Evolutionary conservation across 2,329 filamentous ascomycete genomes (phyloP), one percentile per base, ranked within the genome.

Genomic region (Monosporascus sp.): DNA sequence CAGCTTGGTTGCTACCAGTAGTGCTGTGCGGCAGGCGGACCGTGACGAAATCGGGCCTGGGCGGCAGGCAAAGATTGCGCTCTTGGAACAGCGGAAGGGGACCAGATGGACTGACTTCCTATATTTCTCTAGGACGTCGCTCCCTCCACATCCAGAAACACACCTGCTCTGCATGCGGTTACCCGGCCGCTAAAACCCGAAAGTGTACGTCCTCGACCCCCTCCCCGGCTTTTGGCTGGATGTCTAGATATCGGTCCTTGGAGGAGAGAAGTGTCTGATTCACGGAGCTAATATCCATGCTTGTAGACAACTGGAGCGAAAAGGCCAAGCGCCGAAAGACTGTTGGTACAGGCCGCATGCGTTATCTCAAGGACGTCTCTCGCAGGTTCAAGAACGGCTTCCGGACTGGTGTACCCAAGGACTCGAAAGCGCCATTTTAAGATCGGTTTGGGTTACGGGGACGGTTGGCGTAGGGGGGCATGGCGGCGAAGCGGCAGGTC

Each of bases 291-390:
- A 52, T 49, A 53, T 51, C 56, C 49, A 60, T 41, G 24, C 49
- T 48, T 43, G 74, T 74, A 97, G 93, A 87, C 88, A 97, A 99
- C 89, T 99, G 94, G 94, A 86, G 89, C 77, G 93, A 97, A 86
- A 99, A 99, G 89, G 93, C 92, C 71, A 97, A 97, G 90, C 85
- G 94, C 78, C 95, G 94, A 88, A 97, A 97, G 92, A 97, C 93
- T 73, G 93, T 89, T 75, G 94, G 94, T 71, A 93, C 90, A 73
- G 94, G 94, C 77, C 90, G 94, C 78, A 94, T 92, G 87, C 86
- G 90, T 74, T 90, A 92, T 81, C 85, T 99, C 75, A 96, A 95
- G 85, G 84, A 83, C 71, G 87, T 99, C 74, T 82, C 91, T 74
- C 88, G 94, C 77, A 86, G 86, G 80, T 96, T 96, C 87, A 90